Percentiles rank a stretch among this genome's conserved stretches.
phyloP scores from a whole-genome alignment of 306 rosid species.

The Mimosa bimucronata region DNA sequence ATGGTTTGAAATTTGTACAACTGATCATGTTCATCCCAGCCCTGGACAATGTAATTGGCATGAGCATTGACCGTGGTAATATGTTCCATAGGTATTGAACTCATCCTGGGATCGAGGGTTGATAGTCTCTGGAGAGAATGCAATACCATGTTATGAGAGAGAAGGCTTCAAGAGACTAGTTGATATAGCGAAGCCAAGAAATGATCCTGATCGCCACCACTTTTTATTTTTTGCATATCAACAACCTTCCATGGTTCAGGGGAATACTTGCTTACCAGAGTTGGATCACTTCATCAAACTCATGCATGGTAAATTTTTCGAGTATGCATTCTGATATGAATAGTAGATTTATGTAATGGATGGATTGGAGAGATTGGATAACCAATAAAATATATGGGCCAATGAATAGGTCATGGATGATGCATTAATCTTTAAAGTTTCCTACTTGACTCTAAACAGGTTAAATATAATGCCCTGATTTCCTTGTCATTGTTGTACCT shows the following conservation, averaged over 20 bases:
- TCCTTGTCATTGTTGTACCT: not conserved
- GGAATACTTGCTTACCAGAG: conserved; percentile 72
- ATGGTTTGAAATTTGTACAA: conserved; percentile 22
- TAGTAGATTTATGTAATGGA: not conserved
- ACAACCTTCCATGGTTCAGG: conserved; percentile 75
- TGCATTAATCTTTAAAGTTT: not conserved
- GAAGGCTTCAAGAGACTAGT: conserved; percentile 77
- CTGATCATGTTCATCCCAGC: conserved; percentile 10
- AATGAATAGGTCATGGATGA: not conserved
- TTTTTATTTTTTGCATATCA: conserved; percentile 81
- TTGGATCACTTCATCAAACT: conserved; percentile 82
- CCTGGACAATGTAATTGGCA: conserved; percentile 4
- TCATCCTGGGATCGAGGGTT: conserved; percentile 88
- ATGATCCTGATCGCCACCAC: conserved; percentile 85
- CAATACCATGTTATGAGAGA: conserved; percentile 72
- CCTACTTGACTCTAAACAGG: not conserved
- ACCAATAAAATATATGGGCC: not conserved
- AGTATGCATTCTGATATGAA: conserved; percentile 23
- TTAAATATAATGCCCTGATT: not conserved
- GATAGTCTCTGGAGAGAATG: conserved; percentile 83
- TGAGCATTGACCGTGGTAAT: conserved; percentile 22
- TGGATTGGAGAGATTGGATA: not conserved
- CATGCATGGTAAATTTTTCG: conserved; percentile 85
- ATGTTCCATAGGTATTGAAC: conserved; percentile 65
- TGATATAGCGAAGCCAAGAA: conserved; percentile 86